Base-by-base conservation (phyloP, 768 basidiomycete genomes). In the Clitopilus hobsonii region DNA sequence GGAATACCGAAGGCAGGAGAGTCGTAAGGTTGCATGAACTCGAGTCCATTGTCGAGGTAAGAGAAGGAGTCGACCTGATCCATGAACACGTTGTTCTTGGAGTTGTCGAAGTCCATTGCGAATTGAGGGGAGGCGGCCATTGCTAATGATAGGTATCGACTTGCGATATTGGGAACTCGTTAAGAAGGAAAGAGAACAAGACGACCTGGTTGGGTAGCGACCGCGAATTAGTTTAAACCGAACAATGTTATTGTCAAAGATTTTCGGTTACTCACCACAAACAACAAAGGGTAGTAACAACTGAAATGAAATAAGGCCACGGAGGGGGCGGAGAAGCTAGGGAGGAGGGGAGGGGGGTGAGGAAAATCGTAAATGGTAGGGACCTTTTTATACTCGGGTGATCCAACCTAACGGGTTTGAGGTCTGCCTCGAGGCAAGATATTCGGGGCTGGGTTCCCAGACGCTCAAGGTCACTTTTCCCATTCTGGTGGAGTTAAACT, bases 21-120 rank as follows among this genome's bases (percentile, higher is more conserved):
- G 8, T 84, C 79, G 60, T 84, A 86, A 69, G 86, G 87, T 70
- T 86, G 84, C 61, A 89, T 80, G 67, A 88, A 90, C 56, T 81
- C 79, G 62, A 80, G 72, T 56, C 72, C 71, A 57, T 67, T 75
- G 66, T 81, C 79, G 71, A 80, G 73, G 69, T 81, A 80, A 58
- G 71, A 68, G 61, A 75, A 78, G 24, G 75, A 65, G 60, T 81
- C 79, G 62, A 74, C 67, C 59, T 71, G 60, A 58, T 76, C 74
- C 67, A 76, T 74, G 73, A 76, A 84, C 61, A 72, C 69, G 62
- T 77, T 64, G 58, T 74, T 73, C 70, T 77, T 76, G 66, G 71
- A 64, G 69, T 71, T 66, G 63, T 81, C 79, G 61, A 79, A 80
- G 65, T 80, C 79, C 72, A 80, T 76, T 55, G 67, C 59, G 66